Conservation (phyloP, 1,284 basidiomycete genomes). For the Rhodotorula sp. region DNA sequence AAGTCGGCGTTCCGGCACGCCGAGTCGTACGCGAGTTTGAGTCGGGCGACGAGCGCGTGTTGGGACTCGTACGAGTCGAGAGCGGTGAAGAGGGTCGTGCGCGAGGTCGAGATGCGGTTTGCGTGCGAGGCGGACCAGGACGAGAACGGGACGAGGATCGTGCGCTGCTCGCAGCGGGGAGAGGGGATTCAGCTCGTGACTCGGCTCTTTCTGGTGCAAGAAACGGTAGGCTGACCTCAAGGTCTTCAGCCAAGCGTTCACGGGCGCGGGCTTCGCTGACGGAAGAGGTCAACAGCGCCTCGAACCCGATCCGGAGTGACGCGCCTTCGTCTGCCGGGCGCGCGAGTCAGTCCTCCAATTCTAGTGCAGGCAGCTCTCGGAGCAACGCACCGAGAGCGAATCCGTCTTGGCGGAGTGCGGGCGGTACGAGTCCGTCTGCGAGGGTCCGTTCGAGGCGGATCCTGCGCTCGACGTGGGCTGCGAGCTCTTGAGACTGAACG, state of each 20-base stretch:
- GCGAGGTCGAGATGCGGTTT: constrained; percentile 16
- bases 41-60: constrained; percentile 4
- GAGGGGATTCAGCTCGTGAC: neutral
- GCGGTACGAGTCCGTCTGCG: constrained; percentile 15
- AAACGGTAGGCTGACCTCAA: constrained; percentile 13
- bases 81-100: constrained; percentile 8
- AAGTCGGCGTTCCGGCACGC: constrained; percentile 27
- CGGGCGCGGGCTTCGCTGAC: constrained; percentile 29
- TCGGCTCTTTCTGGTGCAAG: neutral
- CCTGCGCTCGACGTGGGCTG: constrained; percentile 5
- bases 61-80: constrained; percentile 23
- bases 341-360: too few relatives aligned
- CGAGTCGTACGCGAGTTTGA: constrained; percentile 25
- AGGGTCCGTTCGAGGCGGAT: constrained; percentile 10
- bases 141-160: constrained; percentile 34
- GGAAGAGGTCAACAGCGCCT: constrained; percentile 25
- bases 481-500: constrained; percentile 27
- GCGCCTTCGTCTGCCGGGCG: constrained; percentile 31
- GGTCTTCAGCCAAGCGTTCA: constrained; percentile 27
- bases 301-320: constrained; percentile 28
- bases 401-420: constrained; percentile 25
- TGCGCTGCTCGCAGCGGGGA: constrained; percentile 5
- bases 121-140: constrained; percentile 35
- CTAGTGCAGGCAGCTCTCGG: too few relatives aligned
- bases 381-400: constrained; percentile 22